Evolutionary conservation across 176 grass and related monocot species (phyloP).

Genomic region (Carex scoparia): DNA sequence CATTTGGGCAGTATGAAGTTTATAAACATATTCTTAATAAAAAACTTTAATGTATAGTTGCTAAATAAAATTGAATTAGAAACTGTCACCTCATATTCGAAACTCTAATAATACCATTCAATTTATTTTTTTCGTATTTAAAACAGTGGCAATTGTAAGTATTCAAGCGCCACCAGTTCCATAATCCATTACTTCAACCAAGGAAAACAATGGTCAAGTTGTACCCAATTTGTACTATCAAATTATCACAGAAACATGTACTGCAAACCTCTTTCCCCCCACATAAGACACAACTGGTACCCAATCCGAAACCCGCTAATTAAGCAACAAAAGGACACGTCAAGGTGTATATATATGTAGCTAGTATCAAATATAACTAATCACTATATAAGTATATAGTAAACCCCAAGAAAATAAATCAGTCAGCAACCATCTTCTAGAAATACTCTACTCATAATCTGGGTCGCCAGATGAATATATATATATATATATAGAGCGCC

Average conservation of each 20-base stretch:
- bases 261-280: neutral
- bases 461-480: neutral
- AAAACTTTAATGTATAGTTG: no score
- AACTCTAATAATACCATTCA: no score
- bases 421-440: neutral
- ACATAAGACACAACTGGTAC: neutral
- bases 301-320: neutral
- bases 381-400: neutral
- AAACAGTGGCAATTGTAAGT: neutral
- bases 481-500: no score
- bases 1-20: no score
- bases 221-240: neutral
- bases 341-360: no score
- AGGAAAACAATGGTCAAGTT: neutral
- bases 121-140: neutral
- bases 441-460: neutral
- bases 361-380: neutral
- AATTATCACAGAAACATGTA: neutral
- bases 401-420: neutral
- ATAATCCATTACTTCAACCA: neutral
- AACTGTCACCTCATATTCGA: no score
- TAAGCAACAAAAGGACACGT: neutral
- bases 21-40: no score
- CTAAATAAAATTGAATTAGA: no score
- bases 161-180: neutral